These are phyloP conservation scores for Madurella mycetomatis DNA, from an alignment of 2,329 filamentous ascomycete genomes.

Conservation along the genomic window DNA sequence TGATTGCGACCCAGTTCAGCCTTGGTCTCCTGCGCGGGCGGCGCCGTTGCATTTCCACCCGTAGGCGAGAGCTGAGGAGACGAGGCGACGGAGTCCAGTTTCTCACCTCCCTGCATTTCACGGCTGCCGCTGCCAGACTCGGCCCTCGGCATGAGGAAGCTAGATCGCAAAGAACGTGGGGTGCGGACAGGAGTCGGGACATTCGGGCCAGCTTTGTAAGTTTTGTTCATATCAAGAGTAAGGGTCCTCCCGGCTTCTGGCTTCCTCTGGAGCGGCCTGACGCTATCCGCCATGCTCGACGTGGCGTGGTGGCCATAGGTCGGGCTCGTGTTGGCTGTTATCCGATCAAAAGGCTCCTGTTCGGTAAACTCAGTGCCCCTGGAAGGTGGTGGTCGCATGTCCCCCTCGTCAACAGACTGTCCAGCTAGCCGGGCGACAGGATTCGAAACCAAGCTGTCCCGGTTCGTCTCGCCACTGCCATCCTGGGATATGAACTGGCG, in stretches of 20 bases:
- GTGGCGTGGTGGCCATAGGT: conserved; percentile 53
- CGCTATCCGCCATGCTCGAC: conserved; percentile 70
- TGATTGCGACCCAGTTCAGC: conserved; percentile 65
- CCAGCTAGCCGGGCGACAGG: conserved; percentile 32
- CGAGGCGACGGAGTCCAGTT: conserved; percentile 75
- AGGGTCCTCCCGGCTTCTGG: conserved; percentile 39
- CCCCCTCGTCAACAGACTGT: conserved; percentile 40
- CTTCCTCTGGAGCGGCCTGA: conserved; percentile 64
- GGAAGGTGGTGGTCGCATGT: conserved; percentile 61
- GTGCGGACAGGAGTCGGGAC: conserved; percentile 62
- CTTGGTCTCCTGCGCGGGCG: conserved; percentile 25
- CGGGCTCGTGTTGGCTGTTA: conserved; percentile 71
- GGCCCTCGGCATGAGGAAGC: conserved; percentile 62
- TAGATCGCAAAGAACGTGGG: conserved; percentile 70
- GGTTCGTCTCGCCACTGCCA: conserved; percentile 38
- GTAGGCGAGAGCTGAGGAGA: conserved; percentile 57
- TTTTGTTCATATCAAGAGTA: conserved; percentile 57
- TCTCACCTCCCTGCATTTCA: conserved; percentile 67
- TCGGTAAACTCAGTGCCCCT: conserved; percentile 79
- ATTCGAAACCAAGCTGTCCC: conserved; percentile 57
- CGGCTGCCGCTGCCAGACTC: conserved; percentile 49
- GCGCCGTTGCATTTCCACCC: conserved; percentile 23
- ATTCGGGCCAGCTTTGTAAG: conserved; percentile 45
- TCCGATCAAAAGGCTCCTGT: conserved; percentile 63
- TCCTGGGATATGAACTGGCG: conserved; percentile 33